Conservation (phyloP, 108 stramenopile species). For the Pelagomonas calceolata region DNA sequence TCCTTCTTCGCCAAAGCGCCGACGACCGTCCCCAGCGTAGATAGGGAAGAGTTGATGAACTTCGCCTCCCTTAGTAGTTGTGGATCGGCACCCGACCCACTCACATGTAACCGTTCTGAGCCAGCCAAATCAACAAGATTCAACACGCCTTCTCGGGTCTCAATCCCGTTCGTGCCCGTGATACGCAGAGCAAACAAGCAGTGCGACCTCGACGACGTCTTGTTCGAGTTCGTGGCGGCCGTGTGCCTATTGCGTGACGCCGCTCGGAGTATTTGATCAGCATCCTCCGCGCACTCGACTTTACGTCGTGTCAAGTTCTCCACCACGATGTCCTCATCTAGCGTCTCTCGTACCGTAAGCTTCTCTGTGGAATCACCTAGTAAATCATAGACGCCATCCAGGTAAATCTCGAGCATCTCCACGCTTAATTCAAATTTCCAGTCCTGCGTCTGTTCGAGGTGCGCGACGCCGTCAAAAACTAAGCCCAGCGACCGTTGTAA, state of each 20-base stretch:
- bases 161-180: slow-evolving; percentile 34
- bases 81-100: slow-evolving; percentile 4
- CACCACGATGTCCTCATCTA: slow-evolving; percentile 51
- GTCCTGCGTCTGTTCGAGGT: not conserved
- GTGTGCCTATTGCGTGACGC: slow-evolving; percentile 62
- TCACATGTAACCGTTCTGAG: slow-evolving; percentile 55
- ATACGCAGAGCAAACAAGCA: slow-evolving; percentile 68
- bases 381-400: slow-evolving; percentile 84
- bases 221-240: slow-evolving; percentile 70
- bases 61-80: slow-evolving; percentile 63
- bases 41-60: slow-evolving; percentile 69
- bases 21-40: slow-evolving; percentile 62
- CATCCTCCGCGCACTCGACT: slow-evolving; percentile 28
- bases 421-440: slow-evolving; percentile 53
- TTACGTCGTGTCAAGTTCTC: slow-evolving; percentile 4
- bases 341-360: slow-evolving; percentile 44
- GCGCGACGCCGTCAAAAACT: not conserved
- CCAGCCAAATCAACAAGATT: slow-evolving; percentile 65
- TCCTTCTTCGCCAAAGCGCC: slow-evolving; percentile 61
- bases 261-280: slow-evolving; percentile 36
- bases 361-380: slow-evolving; percentile 42
- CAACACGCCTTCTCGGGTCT: slow-evolving; percentile 37
- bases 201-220: slow-evolving; percentile 65
- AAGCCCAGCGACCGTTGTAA: slow-evolving; percentile 22
- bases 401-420: slow-evolving; percentile 94